Base-by-base conservation (phyloP, 805 yeast genomes). In the Suhomyces kilbournensis region DNA sequence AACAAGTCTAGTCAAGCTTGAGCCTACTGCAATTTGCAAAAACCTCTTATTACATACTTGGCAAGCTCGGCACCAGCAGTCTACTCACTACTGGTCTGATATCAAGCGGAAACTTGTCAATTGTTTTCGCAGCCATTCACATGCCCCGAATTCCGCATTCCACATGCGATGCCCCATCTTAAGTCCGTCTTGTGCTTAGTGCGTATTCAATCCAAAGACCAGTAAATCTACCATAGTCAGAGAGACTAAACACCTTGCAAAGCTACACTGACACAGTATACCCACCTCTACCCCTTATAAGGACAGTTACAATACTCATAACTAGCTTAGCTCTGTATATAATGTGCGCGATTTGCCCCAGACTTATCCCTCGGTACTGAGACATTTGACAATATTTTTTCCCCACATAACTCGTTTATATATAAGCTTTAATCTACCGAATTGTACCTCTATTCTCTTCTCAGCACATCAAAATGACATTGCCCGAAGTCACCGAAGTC, bases 401-500 rank as follows among this genome's bases (percentile, higher is more conserved):
- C 35, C 35, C 35, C 35, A 32, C 35, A 32, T 7, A n/a, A n/a
- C 32, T 28, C 9, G 2, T 32, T n/a, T 32, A n/a, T 32, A 32
- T 32, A 7, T 7, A 32, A n/a, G 35, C 35, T 30, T 14, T 9
- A 30, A 5, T 10, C 34, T 26, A 26, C 7, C 28, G 9, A 8
- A 26, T 26, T 26, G 28, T 15, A 14, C 17, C 10, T 32, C 39
- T 2, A 15, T 7, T 7, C 8, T 35, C 40, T 5, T 15, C 40
- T 35, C 20, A 35, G 17, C 40, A 35, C 40, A 35, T n/a, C 9
- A 10, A 15, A 47, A 56, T 56, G 59, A 42, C 56, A 8, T 34
- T 50, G 14, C 58, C 65, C 38, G 62, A 60, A 35, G 65, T 70
- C 7, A 68, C 76, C 0, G 68, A 68, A 23, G 67, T 75, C 15